Base-by-base conservation (phyloP, 768 basidiomycete genomes). In the Aureoboletus auriporus region DNA sequence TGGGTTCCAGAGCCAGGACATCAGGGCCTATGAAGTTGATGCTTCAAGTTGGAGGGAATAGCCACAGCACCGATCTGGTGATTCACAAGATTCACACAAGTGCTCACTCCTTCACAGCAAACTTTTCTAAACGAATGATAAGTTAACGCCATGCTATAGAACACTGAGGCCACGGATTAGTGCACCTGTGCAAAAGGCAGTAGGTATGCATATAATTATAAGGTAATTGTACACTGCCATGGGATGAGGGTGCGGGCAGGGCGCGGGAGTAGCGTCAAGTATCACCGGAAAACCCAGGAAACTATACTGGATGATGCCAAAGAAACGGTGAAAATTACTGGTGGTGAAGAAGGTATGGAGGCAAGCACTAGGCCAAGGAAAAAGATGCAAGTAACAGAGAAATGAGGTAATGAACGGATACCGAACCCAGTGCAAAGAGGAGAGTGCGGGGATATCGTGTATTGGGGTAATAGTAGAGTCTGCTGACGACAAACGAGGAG, bases 1-100 rank as follows among this genome's bases (percentile, higher is more conserved):
- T 31, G 70, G 68, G 62, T 79, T 77, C 58, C 69, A 64, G n/a
- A 86, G 59, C 85, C 83, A 85, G 35, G 84, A 86, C 86, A 86
- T 87, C 49, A 4, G 4, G 33, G 33, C 14, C 12, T 33, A 12
- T 20, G 12, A 31, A 9, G n/a, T 33, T 13, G 13, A 42, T 16
- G 8, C 10, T 46, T 9, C 8, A 13, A 23, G 20, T 35, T 27
- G 20, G 20, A 23, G 20, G 27, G 8, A 42, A 23, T 30, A 42
- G 41, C 16, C 33, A 14, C 14, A 6, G 4, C 20, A 23, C 20
- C 20, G 20, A 23, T 23, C 20, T 23, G 20, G 20, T 23, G 20
- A 23, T 23, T 23, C 20, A 23, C 20, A 23, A 23, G 20, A 23
- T 23, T 23, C 20, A 23, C 20, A 23, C 20, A 23, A n/a, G 20